Base-by-base conservation (phyloP, 2,329 filamentous ascomycete species). In the Cordyceps militaris region DNA sequence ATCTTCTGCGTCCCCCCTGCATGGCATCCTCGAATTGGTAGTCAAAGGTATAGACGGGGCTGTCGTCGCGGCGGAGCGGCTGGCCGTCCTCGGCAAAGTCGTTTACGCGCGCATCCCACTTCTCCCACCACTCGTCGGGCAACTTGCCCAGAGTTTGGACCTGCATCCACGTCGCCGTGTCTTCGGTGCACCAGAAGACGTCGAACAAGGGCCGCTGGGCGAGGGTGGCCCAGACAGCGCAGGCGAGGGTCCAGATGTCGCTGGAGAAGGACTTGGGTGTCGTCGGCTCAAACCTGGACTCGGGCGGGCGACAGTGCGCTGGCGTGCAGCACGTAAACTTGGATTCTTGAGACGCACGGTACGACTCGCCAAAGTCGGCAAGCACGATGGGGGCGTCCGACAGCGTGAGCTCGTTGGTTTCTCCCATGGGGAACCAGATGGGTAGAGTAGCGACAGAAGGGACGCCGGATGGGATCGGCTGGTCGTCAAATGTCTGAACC, bases 361-460 rank as follows among this genome's bases (percentile, higher is more conserved):
- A 71, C 6, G 69, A 61, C 48, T 70, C 67, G 14, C 69, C 69
- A 62, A 71, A 72, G 60, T 73, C 71, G 59, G 60, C 63, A 1
- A 73, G 67, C 48, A 71, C 56, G 0, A 68, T 30, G 3, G 59
- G 60, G 1, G 65, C 61, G 10, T 72, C 70, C 1, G 61, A 59
- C 30, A 70, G 30, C 19, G 38, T 6, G 19, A 40, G 38, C 38
- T 11, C 11, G 38, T 40, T 40, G 9, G 19, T n/a, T 40, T n/a
- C 19, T n/a, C 19, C n/a, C 38, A 40, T 21, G n/a, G 38, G 38
- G 1, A 40, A 19, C 38, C 38, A 40, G 38, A 40, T 19, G 38
- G 38, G 38, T n/a, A 40, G 16, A 40, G 38, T 40, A 8, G n/a
- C 38, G 38, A 21, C n/a, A 10, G 16, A n/a, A 16, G 38, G 38